Evolutionary conservation across 805 yeast species (phyloP), one percentile per base, ranked within the genome.

Genomic region (Sugiyamaella chiloensis): DNA sequence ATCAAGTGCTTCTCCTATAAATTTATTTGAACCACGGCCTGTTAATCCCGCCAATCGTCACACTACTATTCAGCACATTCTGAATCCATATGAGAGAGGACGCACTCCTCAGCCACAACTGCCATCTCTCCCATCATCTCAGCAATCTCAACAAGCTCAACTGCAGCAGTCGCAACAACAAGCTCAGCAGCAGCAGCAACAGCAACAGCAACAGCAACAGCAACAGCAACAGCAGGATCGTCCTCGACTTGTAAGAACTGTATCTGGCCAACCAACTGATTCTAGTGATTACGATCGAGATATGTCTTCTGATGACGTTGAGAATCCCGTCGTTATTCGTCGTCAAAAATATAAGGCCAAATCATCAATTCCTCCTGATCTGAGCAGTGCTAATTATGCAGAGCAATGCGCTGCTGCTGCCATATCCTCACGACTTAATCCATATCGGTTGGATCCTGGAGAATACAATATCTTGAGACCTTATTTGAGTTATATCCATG

Each of bases 371-470:
- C 72, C 73, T 8, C 64, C 67, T 3, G 70, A 68, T 36, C 51
- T 67, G 29, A 52, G 62, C 36, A 51, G 62, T 19, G 50, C 64
- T 1, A 59, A 64, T 46, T 68, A 65, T 42, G 71, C 70, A 1
- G 62, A 66, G 14, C 70, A 68, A 55, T 67, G 72, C 50, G 59
- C 62, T 2, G 66, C 65, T 5, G 71, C 74, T 2, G 74, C 75
- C 0, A 58, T 60, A 8, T 65, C 73, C 16, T 65, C 70, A 5
- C 58, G 72, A 5, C 50, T 71, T 26, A 62, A 68, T 2, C 73
- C 75, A 5, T 68, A 58, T 52, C 48, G 61, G 2, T 60, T 71
- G 16, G 64, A 62, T 40, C 56, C 57, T 12, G 64, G 61, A 17
- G 75, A 71, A 55, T 66, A 67, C 53, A 56, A 57, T 37, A 56